Evolutionary conservation across 2,329 filamentous ascomycete genomes (phyloP), one percentile per base, ranked within the genome.

Genomic region (Aspergillus aculeatus): DNA sequence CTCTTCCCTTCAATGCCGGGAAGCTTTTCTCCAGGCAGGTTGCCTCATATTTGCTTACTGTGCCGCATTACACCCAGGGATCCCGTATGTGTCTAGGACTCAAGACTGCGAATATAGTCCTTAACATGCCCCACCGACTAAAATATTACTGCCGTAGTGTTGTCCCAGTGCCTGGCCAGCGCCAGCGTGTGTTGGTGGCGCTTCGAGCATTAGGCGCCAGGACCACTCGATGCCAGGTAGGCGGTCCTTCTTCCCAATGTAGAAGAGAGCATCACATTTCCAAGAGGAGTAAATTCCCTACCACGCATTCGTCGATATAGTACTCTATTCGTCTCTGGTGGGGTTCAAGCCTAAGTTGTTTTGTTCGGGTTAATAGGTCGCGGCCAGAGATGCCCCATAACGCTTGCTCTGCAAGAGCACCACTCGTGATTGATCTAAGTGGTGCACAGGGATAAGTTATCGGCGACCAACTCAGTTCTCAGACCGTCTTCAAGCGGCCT

Each of bases 211-310:
- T 29, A 31, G 31, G 14, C 38, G n/a, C 47, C 41, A 10, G 38
- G 14, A 60, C 70, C 26, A 70, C 66, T 44, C 10, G 38, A 14
- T 44, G 38, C 38, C 38, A 44, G 38, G 67, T 69, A 61, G 41
- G 61, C 63, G 3, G 10, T 7, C 29, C 3, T 1, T n/a, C 24
- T 16, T 26, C 14, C 4, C 9, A 48, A 44, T 9, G 11, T 16
- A 23, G 50, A n/a, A 6, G 21, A 23, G 56, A 11, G 2, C 5
- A 44, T 44, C 38, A 44, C 14, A 44, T n/a, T 44, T 44, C 38
- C 38, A 44, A 7, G 6, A 44, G 38, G 38, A 44, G 38, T 44
- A 44, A 44, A 16, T 44, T 1, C 6, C 6, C n/a, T 44, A 5
- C 6, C 38, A 44, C n/a, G n/a, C 6, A 7, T 44, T 19, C 14